Percentiles rank a stretch among this genome's conserved stretches.
phyloP scores from a whole-genome alignment of 768 basidiomycete genomes.

The Auriscalpium vulgare region DNA sequence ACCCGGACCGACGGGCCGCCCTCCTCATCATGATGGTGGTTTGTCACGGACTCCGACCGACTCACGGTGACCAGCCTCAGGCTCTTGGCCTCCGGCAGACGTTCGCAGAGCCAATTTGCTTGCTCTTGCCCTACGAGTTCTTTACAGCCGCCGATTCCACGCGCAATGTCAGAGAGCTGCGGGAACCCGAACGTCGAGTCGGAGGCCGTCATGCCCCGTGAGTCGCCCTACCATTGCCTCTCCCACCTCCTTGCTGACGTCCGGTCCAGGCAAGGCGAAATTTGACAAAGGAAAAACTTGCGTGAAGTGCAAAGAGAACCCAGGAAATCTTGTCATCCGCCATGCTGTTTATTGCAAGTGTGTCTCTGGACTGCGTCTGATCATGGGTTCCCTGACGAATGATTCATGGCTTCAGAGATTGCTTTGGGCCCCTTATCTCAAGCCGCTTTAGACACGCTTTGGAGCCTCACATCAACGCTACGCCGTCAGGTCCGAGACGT shows the following conservation, averaged over 20 bases:
- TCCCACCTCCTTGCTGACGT: background rate
- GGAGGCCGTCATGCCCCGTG: slow-evolving; percentile 62
- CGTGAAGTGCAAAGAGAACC: slow-evolving; percentile 62
- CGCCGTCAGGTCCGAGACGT: slow-evolving; percentile 46
- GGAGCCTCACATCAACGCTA: slow-evolving; percentile 54
- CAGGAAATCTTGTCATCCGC: slow-evolving; percentile 64
- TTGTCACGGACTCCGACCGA: no score
- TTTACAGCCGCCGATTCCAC: no score
- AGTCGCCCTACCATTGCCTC: slow-evolving; percentile 17
- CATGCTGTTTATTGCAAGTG: slow-evolving; percentile 85
- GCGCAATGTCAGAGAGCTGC: slow-evolving; percentile 29
- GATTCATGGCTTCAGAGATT: slow-evolving; percentile 34
- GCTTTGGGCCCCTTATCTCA: slow-evolving; percentile 56
- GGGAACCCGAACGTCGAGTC: slow-evolving; percentile 54
- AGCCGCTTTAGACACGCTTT: slow-evolving; percentile 58
- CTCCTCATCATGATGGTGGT: no score
- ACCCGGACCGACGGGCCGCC: no score
- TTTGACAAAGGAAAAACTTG: slow-evolving; percentile 62
- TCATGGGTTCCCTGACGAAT: no score
- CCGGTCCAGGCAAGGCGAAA: slow-evolving; percentile 46
- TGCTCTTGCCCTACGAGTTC: no score
- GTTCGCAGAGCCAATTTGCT: no score
- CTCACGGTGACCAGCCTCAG: no score
- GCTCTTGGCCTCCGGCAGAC: no score
- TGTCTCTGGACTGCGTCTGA: slow-evolving; percentile 10